Evolutionary conservation across 2,329 filamentous ascomycete species (phyloP).

Genomic region (Monosporascus sp.): DNA sequence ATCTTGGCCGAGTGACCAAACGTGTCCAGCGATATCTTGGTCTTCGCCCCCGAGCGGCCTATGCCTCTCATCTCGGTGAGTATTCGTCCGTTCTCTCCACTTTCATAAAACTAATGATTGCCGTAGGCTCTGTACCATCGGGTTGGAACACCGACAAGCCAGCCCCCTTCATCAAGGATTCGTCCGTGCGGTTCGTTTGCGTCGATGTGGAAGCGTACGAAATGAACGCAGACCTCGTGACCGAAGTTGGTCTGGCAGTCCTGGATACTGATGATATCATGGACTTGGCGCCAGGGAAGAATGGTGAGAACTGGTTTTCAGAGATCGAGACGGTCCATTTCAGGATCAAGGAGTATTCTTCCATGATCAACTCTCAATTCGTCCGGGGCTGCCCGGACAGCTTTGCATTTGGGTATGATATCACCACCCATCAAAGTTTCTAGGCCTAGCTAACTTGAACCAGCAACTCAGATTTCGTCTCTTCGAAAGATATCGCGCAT

Average conservation of each 20-base stretch:
- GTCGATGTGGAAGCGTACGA: slow-evolving; percentile 86
- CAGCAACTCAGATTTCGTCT: slow-evolving; percentile 40
- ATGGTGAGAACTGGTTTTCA: slow-evolving; percentile 62
- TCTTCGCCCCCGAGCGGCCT: slow-evolving; percentile 36
- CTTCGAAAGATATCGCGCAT: slow-evolving; percentile 26
- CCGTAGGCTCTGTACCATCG: slow-evolving; percentile 20
- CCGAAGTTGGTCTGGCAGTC: slow-evolving; percentile 80
- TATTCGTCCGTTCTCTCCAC: neutral
- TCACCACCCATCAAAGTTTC: neutral
- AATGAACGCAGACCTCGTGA: slow-evolving; percentile 58
- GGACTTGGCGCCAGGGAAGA: slow-evolving; percentile 52
- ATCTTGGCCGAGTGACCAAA: slow-evolving; percentile 52
- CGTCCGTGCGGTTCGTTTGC: slow-evolving; percentile 64
- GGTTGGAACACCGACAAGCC: slow-evolving; percentile 35
- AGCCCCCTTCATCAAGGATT: slow-evolving; percentile 42
- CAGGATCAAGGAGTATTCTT: slow-evolving; percentile 63
- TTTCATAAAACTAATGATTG: slow-evolving; percentile 1
- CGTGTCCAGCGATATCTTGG: slow-evolving; percentile 68
- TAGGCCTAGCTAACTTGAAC: slow-evolving; percentile 6
- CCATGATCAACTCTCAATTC: slow-evolving; percentile 63
- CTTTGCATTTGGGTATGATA: slow-evolving; percentile 70
- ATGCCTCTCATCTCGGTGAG: slow-evolving; percentile 5
- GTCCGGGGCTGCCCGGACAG: slow-evolving; percentile 67
- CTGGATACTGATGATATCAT: slow-evolving; percentile 63
- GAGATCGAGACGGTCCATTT: slow-evolving; percentile 70